Evolutionary conservation across 164 flowering plant species (phyloP).

Genomic region (Berberis thunbergii): DNA sequence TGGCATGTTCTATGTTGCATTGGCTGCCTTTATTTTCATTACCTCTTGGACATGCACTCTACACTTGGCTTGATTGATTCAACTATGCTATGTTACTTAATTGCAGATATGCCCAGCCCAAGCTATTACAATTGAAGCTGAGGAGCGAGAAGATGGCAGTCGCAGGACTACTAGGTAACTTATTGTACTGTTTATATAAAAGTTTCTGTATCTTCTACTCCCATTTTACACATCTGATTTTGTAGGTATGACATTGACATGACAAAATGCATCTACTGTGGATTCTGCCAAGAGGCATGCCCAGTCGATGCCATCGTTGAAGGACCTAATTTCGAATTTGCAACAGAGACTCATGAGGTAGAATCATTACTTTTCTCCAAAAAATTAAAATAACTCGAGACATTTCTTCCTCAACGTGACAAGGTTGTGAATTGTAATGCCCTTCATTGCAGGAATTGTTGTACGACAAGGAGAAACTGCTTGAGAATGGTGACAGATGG

Average conservation of each 20-base stretch:
- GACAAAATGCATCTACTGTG: constrained; percentile 99
- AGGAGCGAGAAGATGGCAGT: constrained; percentile 98
- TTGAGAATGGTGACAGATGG: constrained; percentile 97
- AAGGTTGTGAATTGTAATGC: not conserved
- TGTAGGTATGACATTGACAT: constrained; percentile 96
- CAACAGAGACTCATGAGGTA: constrained; percentile 97
- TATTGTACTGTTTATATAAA: not conserved
- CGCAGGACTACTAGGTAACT: constrained; percentile 87
- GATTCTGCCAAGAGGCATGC: constrained; percentile 99
- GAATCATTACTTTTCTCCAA: constrained; percentile 10
- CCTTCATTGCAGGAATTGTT: not conserved
- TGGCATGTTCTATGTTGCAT: no score
- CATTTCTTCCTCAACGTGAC: no score
- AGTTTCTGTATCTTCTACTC: not conserved
- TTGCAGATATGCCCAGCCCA: constrained; percentile 91
- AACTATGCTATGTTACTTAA: not conserved
- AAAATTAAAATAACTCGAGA: not conserved
- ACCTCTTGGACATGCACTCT: no score
- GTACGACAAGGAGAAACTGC: constrained; percentile 89
- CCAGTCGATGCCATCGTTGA: constrained; percentile 99
- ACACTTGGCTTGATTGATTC: not conserved
- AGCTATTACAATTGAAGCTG: constrained; percentile 99
- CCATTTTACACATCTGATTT: not conserved
- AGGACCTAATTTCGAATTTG: constrained; percentile 98
- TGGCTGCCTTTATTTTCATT: no score